A percentile compares a stretch with the other conserved stretches of the same genome.
Conservation (phyloP, 371 early-diverging fungal species). For the Encephalitozoon romaleae region DNA sequence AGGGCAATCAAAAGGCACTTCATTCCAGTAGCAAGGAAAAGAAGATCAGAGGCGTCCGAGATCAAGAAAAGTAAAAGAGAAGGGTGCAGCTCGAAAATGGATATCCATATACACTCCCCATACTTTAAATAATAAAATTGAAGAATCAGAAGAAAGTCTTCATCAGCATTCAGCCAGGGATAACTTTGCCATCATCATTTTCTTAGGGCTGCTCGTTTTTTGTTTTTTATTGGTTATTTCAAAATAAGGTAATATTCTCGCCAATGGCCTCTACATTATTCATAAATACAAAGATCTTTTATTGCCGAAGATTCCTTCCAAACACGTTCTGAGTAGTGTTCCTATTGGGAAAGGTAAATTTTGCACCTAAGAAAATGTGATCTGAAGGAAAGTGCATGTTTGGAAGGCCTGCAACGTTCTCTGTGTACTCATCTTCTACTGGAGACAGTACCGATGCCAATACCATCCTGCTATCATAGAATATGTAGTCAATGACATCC, state of each 20-base stretch:
- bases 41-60: background rate
- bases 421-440: slow-evolving; percentile 71
- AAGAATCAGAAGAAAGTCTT: slow-evolving; percentile 16
- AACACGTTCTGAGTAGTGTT: background rate
- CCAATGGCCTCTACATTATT: no score
- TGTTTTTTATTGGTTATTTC: background rate
- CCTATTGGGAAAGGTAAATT: slow-evolving; percentile 36
- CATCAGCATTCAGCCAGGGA: slow-evolving; percentile 39
- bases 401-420: slow-evolving; percentile 78
- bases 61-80: background rate
- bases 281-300: background rate
- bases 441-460: slow-evolving; percentile 72
- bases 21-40: background rate
- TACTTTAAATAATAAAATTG: slow-evolving; percentile 6
- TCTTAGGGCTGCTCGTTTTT: background rate
- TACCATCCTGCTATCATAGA: slow-evolving; percentile 71
- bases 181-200: slow-evolving; percentile 15
- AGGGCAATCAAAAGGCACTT: background rate
- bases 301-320: background rate
- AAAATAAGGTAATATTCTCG: background rate
- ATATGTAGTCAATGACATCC: slow-evolving; percentile 90
- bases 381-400: slow-evolving; percentile 81
- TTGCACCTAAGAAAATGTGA: slow-evolving; percentile 59
- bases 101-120: background rate
- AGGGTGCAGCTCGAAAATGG: background rate